Conservation (phyloP, 352 stramenopile genomes). For the Phytopythium mirpurense region DNA sequence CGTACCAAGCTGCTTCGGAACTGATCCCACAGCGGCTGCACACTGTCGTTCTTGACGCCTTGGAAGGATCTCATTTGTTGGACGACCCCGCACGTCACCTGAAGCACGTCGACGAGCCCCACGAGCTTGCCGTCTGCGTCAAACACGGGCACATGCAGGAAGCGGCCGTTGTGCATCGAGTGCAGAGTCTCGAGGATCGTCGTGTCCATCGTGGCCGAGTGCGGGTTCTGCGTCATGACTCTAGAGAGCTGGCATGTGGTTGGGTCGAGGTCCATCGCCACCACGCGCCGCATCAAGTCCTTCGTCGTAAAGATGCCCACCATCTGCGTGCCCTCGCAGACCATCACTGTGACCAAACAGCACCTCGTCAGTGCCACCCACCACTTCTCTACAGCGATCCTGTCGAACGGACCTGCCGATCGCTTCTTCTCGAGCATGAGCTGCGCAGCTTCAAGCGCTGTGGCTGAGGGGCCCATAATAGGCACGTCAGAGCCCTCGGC, state of each 20-base stretch:
- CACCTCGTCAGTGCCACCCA: background rate
- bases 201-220: conserved; percentile 89
- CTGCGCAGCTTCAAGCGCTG: conserved; percentile 60
- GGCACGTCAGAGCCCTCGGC: conserved; percentile 52
- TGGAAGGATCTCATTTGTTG: conserved; percentile 84
- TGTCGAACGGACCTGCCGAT: conserved; percentile 43
- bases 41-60: conserved; percentile 50
- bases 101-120: conserved; percentile 95
- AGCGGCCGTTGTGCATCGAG: conserved; percentile 96
- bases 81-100: conserved; percentile 87
- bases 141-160: conserved; percentile 96
- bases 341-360: conserved; percentile 57
- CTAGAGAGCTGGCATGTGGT: conserved; percentile 70
- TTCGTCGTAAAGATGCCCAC: conserved; percentile 98
- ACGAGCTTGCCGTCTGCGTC: conserved; percentile 86
- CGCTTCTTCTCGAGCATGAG: conserved; percentile 82
- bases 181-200: conserved; percentile 96
- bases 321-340: conserved; percentile 81
- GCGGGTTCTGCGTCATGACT: conserved; percentile 95
- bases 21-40: conserved; percentile 74
- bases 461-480: conserved; percentile 42
- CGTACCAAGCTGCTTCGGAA: conserved; percentile 50
- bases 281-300: conserved; percentile 95
- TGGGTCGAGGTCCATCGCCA: conserved; percentile 87
- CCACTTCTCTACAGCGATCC: no score